Evolutionary conservation across 2,329 filamentous ascomycete species (phyloP), one percentile per base, ranked within the genome.

Genomic region (Pyrenophora teres): DNA sequence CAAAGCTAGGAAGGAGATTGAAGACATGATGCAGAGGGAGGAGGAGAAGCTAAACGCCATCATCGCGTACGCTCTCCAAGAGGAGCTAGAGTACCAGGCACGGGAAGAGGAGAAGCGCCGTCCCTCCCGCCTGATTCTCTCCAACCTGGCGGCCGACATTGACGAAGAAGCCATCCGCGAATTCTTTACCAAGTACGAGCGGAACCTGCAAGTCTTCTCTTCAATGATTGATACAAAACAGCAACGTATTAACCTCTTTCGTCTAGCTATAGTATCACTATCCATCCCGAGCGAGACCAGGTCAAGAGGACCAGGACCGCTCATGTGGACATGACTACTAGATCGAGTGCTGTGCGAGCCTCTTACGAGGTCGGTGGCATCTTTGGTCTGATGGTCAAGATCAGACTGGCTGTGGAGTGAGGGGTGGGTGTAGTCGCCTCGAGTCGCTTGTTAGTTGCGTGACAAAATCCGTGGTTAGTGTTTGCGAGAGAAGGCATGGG

Each of bases 131-230:
- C 47, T 71, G 4, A 47, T 69, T 13, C 49, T 69, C 6, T 59
- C 59, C 6, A 68, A 69, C 16, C 51, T 72, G 16, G 67, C 69
- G n/a, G 64, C 64, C 4, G 58, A 47, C 33, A 62, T 60, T 9
- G 57, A 56, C 3, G 43, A 42, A 25, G 43, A 62, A 7, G 63
- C 64, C 10, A 18, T 70, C 1, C 30, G 45, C 8, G 9, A 39
- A 2, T 46, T 60, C 15, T 63, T 70, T 52, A 33, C 19, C 16
- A 40, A 55, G 6, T 59, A 59, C 36, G 36, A 30, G 9, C 50
- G 15, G n/a, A 41, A 63, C 0, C 53, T 65, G 67, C 68, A 55
- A 59, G 63, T 25, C 23, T 52, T 4, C 5, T 10, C 12, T 6
- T 4, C 12, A 4, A 2, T 1, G 7, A 12, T 7, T 12, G 2